Conservation (phyloP, 2,329 filamentous ascomycete genomes). For the Epichloe amarillans region DNA sequence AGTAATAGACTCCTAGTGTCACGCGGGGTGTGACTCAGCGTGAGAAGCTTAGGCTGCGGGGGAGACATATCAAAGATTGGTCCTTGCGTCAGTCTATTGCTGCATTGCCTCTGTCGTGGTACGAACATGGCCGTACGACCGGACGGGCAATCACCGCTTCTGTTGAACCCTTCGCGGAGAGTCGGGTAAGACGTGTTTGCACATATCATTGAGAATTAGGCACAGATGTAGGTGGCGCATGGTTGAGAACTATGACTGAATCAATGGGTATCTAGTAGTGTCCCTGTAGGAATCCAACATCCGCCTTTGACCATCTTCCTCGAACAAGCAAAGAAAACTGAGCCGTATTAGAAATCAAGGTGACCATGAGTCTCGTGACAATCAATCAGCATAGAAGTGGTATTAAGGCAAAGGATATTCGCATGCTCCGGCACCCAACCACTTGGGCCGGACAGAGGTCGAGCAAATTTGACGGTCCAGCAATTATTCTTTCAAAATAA, state of each 20-base stretch:
- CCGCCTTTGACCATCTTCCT: not conserved
- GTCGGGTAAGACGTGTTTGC: too few species aligned
- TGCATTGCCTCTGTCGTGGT: too few species aligned
- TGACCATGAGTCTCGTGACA: not conserved
- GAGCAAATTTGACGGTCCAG: too few species aligned
- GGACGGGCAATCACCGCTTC: not conserved
- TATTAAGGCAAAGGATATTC: not conserved
- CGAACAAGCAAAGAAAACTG: not conserved
- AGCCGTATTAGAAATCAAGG: not conserved
- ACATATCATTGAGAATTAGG: too few species aligned
- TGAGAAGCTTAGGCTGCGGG: too few species aligned
- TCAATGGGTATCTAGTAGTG: slow-evolving; percentile 4
- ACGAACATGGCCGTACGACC: not conserved
- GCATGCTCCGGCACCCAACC: not conserved
- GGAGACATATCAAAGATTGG: too few species aligned
- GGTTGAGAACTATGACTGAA: not conserved
- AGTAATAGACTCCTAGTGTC: too few species aligned
- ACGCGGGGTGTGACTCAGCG: too few species aligned
- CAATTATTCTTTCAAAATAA: slow-evolving; percentile 36
- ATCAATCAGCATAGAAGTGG: not conserved
- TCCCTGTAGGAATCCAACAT: slow-evolving; percentile 7
- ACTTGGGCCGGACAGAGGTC: too few species aligned
- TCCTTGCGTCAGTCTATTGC: too few species aligned
- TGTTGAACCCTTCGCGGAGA: too few species aligned
- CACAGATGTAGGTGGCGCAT: not conserved